Base-by-base conservation (phyloP, 2,329 filamentous ascomycete species). In the Onygenales sp. region DNA sequence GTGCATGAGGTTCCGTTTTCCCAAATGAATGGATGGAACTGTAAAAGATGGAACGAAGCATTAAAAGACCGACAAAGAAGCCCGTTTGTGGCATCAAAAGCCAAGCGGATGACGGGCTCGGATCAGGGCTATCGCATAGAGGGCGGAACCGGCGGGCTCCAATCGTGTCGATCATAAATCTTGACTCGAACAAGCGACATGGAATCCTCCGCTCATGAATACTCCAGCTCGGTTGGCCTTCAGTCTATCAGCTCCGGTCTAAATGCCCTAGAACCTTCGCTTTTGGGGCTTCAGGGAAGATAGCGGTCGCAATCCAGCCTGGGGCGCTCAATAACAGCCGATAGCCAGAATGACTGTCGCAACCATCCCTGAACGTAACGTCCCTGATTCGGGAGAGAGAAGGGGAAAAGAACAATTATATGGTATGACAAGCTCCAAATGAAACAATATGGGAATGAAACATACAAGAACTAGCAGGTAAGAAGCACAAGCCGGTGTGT, bases 1-100 rank as follows among this genome's bases (percentile, higher is more conserved):
- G 53, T 59, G 57, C 57, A 59, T 57, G 50, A 56, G 57, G 53
- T 50, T 52, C 17, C 44, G 40, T 33, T 13, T 39, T 46, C 34
- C 42, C 50, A 32, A 52, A 37, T 42, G 32, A 46, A 44, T 21
- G 42, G 27, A 14, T 46, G 50, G 34, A 39, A 40, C 13, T 36
- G 33, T 52, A 40, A 40, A 37, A 46, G 40, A 39, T 45, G 21
- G 42, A 46, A 6, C 14, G 42, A 46, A 37, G 33, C 17, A 32
- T 46, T 52, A 52, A 39, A 49, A 52, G 32, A 8, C 50, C 33
- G 21, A 46, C 42, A 39, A 40, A 46, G 6, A 32, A 40, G 50
- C 50, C 50, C 17, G 21, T 46, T 45, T 44, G 39, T 40, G 50
- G 42, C 50, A 52, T 52, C 14, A 39, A 17, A 45, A 37, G 21